phyloP scores from a whole-genome alignment of 2,329 filamentous ascomycete genomes.

The Lojkania enalia region DNA sequence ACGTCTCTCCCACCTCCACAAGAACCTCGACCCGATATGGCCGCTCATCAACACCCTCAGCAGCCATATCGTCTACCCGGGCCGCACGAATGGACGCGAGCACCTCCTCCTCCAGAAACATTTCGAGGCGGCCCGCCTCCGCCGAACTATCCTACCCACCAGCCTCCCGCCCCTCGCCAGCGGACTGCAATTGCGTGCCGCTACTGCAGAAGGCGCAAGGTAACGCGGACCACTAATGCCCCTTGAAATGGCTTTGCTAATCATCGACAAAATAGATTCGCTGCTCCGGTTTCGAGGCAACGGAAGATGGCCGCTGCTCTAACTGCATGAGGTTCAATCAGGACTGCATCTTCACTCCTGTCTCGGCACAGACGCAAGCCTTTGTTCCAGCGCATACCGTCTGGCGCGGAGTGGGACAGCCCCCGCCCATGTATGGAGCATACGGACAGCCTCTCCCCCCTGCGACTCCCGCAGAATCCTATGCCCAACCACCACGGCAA shows the following conservation, averaged over 20 bases:
- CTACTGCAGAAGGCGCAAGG: slow-evolving; percentile 64
- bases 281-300: slow-evolving; percentile 74
- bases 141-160: slow-evolving; percentile 43
- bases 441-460: slow-evolving; percentile 55
- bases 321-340: slow-evolving; percentile 76
- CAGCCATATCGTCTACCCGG: slow-evolving; percentile 51
- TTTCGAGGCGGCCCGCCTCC: slow-evolving; percentile 48
- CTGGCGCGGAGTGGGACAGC: slow-evolving; percentile 52
- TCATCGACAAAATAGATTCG: slow-evolving; percentile 60
- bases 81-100: slow-evolving; percentile 51
- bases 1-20: slow-evolving; percentile 37
- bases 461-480: slow-evolving; percentile 38
- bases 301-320: slow-evolving; percentile 70
- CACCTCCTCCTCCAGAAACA: slow-evolving; percentile 44
- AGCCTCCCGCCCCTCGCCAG: slow-evolving; percentile 59
- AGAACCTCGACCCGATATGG: slow-evolving; percentile 50
- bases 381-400: slow-evolving; percentile 74
- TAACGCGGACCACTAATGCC: slow-evolving; percentile 33
- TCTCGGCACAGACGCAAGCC: slow-evolving; percentile 73
- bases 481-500: slow-evolving; percentile 43
- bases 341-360: slow-evolving; percentile 76
- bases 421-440: slow-evolving; percentile 56
- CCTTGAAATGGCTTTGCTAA: background rate
- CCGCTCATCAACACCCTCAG: slow-evolving; percentile 49
- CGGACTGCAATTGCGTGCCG: slow-evolving; percentile 64